Evolutionary conservation across 140 eudicot genomes (phyloP), one percentile per base, ranked within the genome.

Genomic region (Stevia rebaudiana): DNA sequence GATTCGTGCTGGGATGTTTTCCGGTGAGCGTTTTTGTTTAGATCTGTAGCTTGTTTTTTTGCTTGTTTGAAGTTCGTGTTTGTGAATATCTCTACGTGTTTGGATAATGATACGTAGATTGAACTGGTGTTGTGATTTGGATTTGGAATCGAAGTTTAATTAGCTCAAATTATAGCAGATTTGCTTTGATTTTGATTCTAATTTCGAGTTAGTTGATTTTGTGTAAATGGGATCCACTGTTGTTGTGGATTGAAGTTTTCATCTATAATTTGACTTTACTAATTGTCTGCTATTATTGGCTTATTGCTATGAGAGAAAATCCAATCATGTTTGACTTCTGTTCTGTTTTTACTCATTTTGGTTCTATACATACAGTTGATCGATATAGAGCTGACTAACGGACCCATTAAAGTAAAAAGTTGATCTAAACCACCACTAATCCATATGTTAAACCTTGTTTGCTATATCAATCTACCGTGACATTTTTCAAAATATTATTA

Each of bases 1-100:
- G 86, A 81, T 4, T 76, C 87, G 11, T 90, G 97, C 44, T 90
- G 97, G 97, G 97, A 90, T 41, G 74, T 90, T 66, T 90, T 89
- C 70, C 88, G 96, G 94, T 86, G 24, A 63, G 78, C 53, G 22
- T 61, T 61, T 61, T 57, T 25, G 10, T 25, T 25, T 37, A 39
- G 62, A 52, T 78, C 55, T 71, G 70, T 43, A 6, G 53, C 53
- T 51, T 60, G 21, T 40, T 31, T 30, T 19, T 19, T 19, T 41
- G 61, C 31, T 68, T 39, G 19, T 39, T 68, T 17, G 17, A 15
- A 57, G 16, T 67, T 8, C 12, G 13, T 19, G 2, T 49, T 46
- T 43, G 36, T 56, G 47, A 28, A 51, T 11, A 5, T 11, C 11
- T 17, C 6, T 68, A 24, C 10, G 40, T 36, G 35, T 51, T 22